Conservation (phyloP, 139 green algal genomes). For the Haematococcus lacustris region DNA sequence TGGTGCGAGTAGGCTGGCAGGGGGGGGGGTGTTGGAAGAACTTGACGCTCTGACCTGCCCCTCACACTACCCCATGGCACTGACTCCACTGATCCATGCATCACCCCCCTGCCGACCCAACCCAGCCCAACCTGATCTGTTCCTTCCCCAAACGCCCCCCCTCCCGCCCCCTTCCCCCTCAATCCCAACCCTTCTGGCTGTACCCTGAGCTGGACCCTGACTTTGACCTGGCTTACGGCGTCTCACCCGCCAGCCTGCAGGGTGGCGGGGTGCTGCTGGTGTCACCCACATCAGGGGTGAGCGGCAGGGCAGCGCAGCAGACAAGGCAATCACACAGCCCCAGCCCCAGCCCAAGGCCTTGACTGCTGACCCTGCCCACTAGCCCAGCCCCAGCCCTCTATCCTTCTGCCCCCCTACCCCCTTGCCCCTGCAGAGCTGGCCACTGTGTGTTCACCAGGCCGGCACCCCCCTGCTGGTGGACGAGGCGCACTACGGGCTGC, state of each 20-base stretch:
- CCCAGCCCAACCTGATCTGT: neutral
- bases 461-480: constrained; percentile 77
- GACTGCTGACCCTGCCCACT: no score
- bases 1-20: no score
- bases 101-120: no score
- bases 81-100: neutral
- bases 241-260: constrained; percentile 39
- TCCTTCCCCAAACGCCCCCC: neutral
- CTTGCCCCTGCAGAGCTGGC: no score
- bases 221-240: constrained; percentile 47
- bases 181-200: constrained; percentile 36
- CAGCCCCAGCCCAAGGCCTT: constrained; percentile 76
- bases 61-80: neutral
- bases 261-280: constrained; percentile 66
- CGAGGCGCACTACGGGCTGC: constrained; percentile 83
- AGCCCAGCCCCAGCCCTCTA: constrained; percentile 62
- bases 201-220: constrained; percentile 33
- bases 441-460: constrained; percentile 43
- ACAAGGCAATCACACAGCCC: no score
- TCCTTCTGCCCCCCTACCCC: no score
- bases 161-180: neutral
- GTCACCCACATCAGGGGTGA: no score
- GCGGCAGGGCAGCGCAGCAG: no score
- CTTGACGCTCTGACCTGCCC: neutral
- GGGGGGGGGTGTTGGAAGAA: neutral